A percentile compares a stretch with the other conserved stretches of the same genome.
Conservation (phyloP, 768 basidiomycete genomes). For the Leccinum barrowsii region DNA sequence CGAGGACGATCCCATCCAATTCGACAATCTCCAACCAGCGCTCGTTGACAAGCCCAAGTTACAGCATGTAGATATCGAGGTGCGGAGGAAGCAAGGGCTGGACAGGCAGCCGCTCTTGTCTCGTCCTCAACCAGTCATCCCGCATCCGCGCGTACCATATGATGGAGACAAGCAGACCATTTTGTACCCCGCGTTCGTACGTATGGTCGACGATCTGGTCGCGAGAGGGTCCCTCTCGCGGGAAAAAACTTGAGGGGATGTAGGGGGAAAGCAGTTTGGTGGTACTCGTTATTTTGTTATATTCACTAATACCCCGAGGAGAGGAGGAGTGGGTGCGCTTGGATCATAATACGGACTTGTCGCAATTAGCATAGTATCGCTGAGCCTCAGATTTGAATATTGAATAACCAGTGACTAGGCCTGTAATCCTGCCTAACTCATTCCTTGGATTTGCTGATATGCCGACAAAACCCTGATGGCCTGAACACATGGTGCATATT, state of each 20-base stretch:
- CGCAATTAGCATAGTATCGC: background rate
- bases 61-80: conserved; percentile 5
- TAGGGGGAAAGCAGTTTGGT: background rate
- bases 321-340: background rate
- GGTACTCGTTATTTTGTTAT: background rate
- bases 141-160: conserved; percentile 13
- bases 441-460: too few relatives aligned
- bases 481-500: background rate
- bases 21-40: conserved; percentile 20
- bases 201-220: conserved; percentile 22
- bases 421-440: background rate
- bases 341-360: background rate
- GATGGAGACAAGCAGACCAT: conserved; percentile 16
- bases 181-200: conserved; percentile 20
- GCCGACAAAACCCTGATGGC: background rate
- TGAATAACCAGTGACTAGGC: background rate
- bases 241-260: background rate
- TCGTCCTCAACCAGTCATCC: conserved; percentile 20
- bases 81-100: conserved; percentile 8
- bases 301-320: conserved; percentile 1
- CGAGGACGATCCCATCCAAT: conserved; percentile 10
- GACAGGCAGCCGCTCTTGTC: conserved; percentile 15
- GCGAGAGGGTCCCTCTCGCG: conserved; percentile 15
- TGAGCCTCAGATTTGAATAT: background rate
- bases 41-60: background rate